Evolutionary conservation across 2,329 filamentous ascomycete species (phyloP), one percentile per base, ranked within the genome.

Genomic region (Chaetoscypha palmicola): DNA sequence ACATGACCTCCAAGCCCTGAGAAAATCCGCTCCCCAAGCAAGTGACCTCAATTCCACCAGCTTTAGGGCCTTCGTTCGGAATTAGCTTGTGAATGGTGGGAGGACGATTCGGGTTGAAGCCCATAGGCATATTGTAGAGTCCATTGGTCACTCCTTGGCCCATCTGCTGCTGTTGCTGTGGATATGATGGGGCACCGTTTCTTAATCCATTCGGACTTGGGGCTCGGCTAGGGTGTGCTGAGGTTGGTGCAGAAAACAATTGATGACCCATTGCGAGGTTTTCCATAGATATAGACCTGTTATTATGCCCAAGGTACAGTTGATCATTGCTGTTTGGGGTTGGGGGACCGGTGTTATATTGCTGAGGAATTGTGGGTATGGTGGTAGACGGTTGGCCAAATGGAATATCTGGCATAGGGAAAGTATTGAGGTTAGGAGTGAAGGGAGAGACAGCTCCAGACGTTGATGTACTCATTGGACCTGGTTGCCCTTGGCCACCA

Each of bases 21-120:
- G 80, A 82, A 61, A 95, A 94, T 11, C 82, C 79, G 51, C 81
- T 85, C 14, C 90, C 89, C 7, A 94, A 70, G 44, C 92, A 77
- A 0, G 86, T 91, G 2, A 95, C 87, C 62, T 96, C 89, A 41
- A 87, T 89, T 32, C 89, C 89, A 47, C 89, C 89, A 26, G 78
- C 79, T 46, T 81, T 86, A 5, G 89, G 86, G 0, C 89, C 89
- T 62, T 94, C 86, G 22, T 75, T 76, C 0, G 90, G 89, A 26
- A 92, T 86, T 49, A 95, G 74, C 62, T 90, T 91, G 61, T 87
- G 82, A 17, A 94, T 91, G 14, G 76, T 75, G 1, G 82, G 77
- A 2, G 75, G 69, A 22, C 73, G 67, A n/a, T 72, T 67, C 33
- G 71, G 68, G 38, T 69, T 69, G 43, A 74, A 65, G 5, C 63